These are phyloP conservation scores for Stephania japonica DNA, from an alignment of 164 flowering plant genomes.

Conservation along the genomic window DNA sequence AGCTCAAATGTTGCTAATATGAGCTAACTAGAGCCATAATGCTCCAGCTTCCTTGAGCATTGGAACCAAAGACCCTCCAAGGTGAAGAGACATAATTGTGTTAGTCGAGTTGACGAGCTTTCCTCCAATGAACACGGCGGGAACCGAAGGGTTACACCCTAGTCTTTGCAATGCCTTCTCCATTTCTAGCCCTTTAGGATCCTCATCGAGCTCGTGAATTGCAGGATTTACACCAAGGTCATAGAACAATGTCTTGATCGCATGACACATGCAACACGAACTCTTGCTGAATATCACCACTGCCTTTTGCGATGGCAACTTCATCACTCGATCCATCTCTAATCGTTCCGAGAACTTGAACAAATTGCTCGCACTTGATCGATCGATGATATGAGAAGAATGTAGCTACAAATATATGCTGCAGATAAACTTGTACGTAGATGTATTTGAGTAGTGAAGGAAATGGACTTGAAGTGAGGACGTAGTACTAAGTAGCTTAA, in stretches of 20 bases:
- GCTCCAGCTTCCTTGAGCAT: constrained; percentile 53
- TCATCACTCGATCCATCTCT: constrained; percentile 17
- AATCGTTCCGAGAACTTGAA: too few relatives aligned
- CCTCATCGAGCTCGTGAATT: constrained; percentile 51
- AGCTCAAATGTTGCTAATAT: background rate
- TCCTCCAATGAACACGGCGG: constrained; percentile 58
- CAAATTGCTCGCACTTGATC: too few relatives aligned
- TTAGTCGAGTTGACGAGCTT: constrained; percentile 39
- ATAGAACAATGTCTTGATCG: constrained; percentile 55
- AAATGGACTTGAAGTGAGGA: background rate
- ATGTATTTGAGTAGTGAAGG: background rate
- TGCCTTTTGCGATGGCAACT: constrained; percentile 47
- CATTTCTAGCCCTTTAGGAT: constrained; percentile 60
- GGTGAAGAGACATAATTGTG: constrained; percentile 46
- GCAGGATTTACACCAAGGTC: constrained; percentile 52
- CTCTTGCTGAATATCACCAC: constrained; percentile 81
- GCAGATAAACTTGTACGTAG: background rate
- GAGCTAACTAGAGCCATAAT: constrained; percentile 33
- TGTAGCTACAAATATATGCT: too few relatives aligned
- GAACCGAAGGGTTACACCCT: constrained; percentile 57
- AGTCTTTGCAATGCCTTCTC: constrained; percentile 62
- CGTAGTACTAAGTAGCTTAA: background rate
- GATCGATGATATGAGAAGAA: too few relatives aligned
- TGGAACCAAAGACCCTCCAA: constrained; percentile 39
- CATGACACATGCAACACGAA: constrained; percentile 72